Percentiles rank a stretch among this genome's conserved stretches.
Evolutionary conservation across 2,329 filamentous ascomycete species (phyloP).

Genomic region (Botryotinia globosa): DNA sequence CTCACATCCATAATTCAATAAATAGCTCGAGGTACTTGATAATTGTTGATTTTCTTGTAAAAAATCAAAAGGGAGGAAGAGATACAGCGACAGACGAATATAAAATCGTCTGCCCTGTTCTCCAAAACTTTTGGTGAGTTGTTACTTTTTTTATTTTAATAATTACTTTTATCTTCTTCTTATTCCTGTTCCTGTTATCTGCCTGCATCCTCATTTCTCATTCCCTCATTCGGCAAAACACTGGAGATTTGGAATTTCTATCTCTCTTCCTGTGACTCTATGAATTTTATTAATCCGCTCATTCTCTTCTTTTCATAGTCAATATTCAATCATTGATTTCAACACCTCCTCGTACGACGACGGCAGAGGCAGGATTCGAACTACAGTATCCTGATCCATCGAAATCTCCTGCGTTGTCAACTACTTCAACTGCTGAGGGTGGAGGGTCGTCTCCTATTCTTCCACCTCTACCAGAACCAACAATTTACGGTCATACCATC

Average conservation of each 20-base stretch:
- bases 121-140: conserved; percentile 32
- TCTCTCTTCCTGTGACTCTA: not conserved
- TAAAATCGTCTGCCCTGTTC: conserved; percentile 61
- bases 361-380: conserved; percentile 55
- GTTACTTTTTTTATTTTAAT: not conserved
- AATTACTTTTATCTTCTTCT: conserved; percentile 3
- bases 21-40: not conserved
- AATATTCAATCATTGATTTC: conserved; percentile 37
- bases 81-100: conserved; percentile 58
- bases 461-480: conserved; percentile 57
- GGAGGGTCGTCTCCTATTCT: conserved; percentile 57
- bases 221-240: conserved; percentile 15
- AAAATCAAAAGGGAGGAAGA: conserved; percentile 21
- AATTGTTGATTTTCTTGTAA: not conserved
- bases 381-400: conserved; percentile 37
- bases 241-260: conserved; percentile 6
- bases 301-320: conserved; percentile 6
- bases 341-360: conserved; percentile 56
- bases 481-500: conserved; percentile 53
- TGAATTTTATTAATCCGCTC: conserved; percentile 1
- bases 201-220: conserved; percentile 1
- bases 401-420: conserved; percentile 58
- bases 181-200: conserved; percentile 12
- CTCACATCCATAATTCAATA: not conserved
- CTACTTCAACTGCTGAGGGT: conserved; percentile 59